Conservation (phyloP, 1,284 basidiomycete species). For the Leccinum subspadiceum region DNA sequence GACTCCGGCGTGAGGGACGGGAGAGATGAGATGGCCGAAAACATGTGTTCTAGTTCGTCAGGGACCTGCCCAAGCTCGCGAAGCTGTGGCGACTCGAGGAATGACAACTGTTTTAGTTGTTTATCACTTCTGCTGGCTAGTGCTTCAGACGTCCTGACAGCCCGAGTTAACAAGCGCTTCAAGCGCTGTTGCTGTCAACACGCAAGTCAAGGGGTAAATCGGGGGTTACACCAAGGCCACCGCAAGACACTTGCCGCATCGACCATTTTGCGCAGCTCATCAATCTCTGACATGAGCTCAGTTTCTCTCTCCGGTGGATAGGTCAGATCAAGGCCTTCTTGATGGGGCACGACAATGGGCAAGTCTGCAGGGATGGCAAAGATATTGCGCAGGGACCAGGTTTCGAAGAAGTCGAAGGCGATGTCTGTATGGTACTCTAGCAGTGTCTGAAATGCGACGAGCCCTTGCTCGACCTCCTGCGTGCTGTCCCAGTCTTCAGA, state of each 20-base stretch:
- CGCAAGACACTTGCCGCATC: conserved; percentile 50
- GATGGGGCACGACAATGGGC: conserved; percentile 68
- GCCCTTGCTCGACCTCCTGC: conserved; percentile 68
- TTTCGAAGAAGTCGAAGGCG: conserved; percentile 79
- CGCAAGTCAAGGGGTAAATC: conserved; percentile 4
- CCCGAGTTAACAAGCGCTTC: conserved; percentile 49
- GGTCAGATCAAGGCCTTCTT: conserved; percentile 55
- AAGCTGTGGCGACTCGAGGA: conserved; percentile 40
- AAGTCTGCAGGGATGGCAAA: conserved; percentile 65
- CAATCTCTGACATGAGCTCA: conserved; percentile 61
- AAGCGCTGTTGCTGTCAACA: conserved; percentile 59
- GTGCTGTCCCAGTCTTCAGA: conserved; percentile 53
- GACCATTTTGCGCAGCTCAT: conserved; percentile 53
- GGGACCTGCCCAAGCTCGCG: conserved; percentile 39
- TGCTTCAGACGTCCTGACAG: conserved; percentile 44
- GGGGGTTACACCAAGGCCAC: neutral
- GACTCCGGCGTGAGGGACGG: conserved; percentile 49
- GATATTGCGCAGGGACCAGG: conserved; percentile 75
- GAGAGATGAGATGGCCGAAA: conserved; percentile 46
- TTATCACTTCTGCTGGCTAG: conserved; percentile 44
- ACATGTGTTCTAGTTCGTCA: conserved; percentile 41
- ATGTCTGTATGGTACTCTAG: conserved; percentile 76
- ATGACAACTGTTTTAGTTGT: conserved; percentile 43
- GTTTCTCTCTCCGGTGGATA: conserved; percentile 49
- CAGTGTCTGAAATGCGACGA: conserved; percentile 75